Conservation (phyloP, 2,329 filamentous ascomycete genomes). For the Ophiostoma ulmi region DNA sequence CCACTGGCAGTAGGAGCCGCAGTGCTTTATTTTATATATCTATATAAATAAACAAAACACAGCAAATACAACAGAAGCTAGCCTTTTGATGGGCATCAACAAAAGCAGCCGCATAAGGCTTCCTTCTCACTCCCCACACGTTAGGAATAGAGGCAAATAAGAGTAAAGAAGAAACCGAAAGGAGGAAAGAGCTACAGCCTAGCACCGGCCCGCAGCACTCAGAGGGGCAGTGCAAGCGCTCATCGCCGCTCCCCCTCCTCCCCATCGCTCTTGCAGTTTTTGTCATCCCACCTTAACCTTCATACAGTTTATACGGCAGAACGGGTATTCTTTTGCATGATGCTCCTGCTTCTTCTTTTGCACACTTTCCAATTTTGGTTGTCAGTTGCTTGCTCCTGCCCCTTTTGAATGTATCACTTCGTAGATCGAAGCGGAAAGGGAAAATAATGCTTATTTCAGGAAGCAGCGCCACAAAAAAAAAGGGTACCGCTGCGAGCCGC, state of each 20-base stretch:
- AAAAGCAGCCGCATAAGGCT: neutral
- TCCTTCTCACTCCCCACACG: neutral
- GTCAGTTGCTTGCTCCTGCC: neutral
- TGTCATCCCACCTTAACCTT: neutral
- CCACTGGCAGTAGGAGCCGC: neutral
- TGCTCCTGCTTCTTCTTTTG: neutral
- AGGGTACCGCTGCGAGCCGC: neutral
- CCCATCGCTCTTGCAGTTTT: slow-evolving; percentile 7
- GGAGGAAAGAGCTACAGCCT: slow-evolving; percentile 11
- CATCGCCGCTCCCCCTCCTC: neutral
- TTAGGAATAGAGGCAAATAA: neutral
- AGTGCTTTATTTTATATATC: neutral
- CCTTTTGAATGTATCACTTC: neutral
- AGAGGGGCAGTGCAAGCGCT: slow-evolving; percentile 21
- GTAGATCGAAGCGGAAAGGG: neutral
- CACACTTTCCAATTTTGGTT: neutral
- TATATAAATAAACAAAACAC: neutral
- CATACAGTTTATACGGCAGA: neutral
- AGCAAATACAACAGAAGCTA: neutral
- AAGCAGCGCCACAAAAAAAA: neutral
- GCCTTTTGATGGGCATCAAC: neutral
- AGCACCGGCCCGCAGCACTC: slow-evolving; percentile 19
- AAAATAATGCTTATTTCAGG: neutral
- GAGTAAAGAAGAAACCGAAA: neutral
- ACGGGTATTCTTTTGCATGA: neutral